Percentiles rank a stretch among this genome's conserved stretches.
phyloP scores from a whole-genome alignment of 768 basidiomycete genomes.

The Tulasnella calospora region DNA sequence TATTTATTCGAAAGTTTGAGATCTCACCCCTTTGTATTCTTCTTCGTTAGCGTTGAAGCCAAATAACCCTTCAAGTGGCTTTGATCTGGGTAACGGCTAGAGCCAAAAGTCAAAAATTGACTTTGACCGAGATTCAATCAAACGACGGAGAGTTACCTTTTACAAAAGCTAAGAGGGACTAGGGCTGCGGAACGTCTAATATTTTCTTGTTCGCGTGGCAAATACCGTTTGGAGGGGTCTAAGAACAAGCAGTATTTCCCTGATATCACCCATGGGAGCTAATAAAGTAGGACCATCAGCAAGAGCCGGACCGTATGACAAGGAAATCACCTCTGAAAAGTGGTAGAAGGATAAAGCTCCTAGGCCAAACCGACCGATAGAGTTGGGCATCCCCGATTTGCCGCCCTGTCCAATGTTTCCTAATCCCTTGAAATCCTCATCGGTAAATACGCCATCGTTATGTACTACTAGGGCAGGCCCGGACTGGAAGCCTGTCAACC shows the following conservation, averaged over 20 bases:
- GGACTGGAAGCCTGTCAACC: constrained; percentile 38
- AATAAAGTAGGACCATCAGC: background rate
- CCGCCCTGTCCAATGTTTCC: constrained; percentile 46
- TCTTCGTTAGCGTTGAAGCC: constrained; percentile 37
- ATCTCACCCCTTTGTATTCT: constrained; percentile 43
- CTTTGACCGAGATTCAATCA: background rate
- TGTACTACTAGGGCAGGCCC: constrained; percentile 44
- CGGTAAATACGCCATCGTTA: constrained; percentile 44
- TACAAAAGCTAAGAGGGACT: background rate
- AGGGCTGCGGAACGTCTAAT: background rate
- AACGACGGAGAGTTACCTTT: background rate
- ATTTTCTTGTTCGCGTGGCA: constrained; percentile 33
- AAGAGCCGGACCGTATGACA: constrained; percentile 30
- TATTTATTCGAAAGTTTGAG: background rate
- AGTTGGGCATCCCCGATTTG: constrained; percentile 39
- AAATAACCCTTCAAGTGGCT: constrained; percentile 41
- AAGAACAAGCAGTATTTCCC: constrained; percentile 39
- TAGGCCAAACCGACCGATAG: constrained; percentile 51
- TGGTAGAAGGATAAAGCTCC: constrained; percentile 53
- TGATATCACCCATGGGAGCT: constrained; percentile 38
- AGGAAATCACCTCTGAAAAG: constrained; percentile 48
- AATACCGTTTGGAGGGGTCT: constrained; percentile 44
- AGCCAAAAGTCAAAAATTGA: background rate
- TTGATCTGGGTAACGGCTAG: constrained; percentile 45
- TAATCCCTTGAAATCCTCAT: constrained; percentile 47